Base-by-base conservation (phyloP, 2,329 filamentous ascomycete genomes). In the Aspergillus sp. region DNA sequence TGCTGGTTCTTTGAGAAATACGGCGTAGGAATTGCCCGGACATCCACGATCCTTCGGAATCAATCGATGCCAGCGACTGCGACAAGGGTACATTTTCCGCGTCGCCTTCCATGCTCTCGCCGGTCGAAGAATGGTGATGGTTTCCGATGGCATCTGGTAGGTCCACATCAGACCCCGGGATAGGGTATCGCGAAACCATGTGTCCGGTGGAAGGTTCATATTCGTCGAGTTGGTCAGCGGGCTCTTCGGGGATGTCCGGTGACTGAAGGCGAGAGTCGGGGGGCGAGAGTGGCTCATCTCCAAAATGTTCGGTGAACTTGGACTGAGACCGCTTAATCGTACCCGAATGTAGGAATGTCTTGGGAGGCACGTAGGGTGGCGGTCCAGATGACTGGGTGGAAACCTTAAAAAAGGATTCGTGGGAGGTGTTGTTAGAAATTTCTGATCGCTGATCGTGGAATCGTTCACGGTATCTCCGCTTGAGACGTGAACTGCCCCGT, bases 21-120 rank as follows among this genome's bases (percentile, higher is more conserved):
- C 57, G 80, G 70, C 64, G 81, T 80, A 81, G 74, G 62, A 83
- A 81, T 58, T 88, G 87, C 16, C 94, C 92, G 3, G 92, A 95
- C 49, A 99, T 87, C 95, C 95, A 99, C 0, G 93, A 97, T 4
- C 86, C 95, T 78, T 99, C 95, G 0, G 93, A 97, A 71, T 97
- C 95, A 60, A 98, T 91, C 0, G 93, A 97, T 2, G 92, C 95
- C 18, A 98, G 82, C 0, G 94, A 98, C 74, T 93, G 89, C 31
- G 92, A 91, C 71, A 92, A 66, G 36, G 78, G 76, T 20, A 77
- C 72, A 49, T 78, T 80, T 63, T 84, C 69, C 54, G 72, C 65
- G 54, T 73, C 39, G 78, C 83, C 65, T 83, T 87, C 18, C 81
- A 86, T 5, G 83, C 71, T 73, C 42, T 74, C 73, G 1, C 69